Evolutionary conservation across 768 basidiomycete genomes (phyloP), one percentile per base, ranked within the genome.

Genomic region (Agaricus subrufescens): DNA sequence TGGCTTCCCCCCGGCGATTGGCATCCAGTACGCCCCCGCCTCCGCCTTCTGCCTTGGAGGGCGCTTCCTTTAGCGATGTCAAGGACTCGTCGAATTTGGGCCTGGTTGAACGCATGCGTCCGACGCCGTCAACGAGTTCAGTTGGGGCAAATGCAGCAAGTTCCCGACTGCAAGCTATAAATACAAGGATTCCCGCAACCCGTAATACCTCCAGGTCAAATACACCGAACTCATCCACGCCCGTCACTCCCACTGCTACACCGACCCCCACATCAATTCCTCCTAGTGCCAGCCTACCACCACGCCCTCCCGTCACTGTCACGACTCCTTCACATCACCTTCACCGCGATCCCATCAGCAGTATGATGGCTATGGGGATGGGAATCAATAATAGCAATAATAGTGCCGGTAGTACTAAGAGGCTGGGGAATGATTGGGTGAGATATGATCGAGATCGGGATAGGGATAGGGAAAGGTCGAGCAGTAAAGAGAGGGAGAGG

Each of bases 301-400:
- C 44, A 19, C 43, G 52, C 10, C 52, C 52, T 2, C 31, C 44
- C 5, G 43, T 45, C 7, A 31, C 42, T 19, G 30, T 53, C 25
- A 44, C 43, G 7, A 31, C 44, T 3, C 30, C 30, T 2, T 29
- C 26, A 3, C 40, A 44, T 44, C 40, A 30, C 10, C 42, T 31
- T 19, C 44, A 26, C 19, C 42, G 29, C 19, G 40, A 42, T 44
- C 40, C 42, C 34, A 4, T 38, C 4, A 46, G 52, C n/a, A 53
- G 52, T 50, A 38, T 53, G 31, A 46, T 53, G 52, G 52, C 42
- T 14, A 53, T 43, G 43, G 38, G 50, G 19, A 50, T 50, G 50
- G 50, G 34, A 34, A 34, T 34, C 5, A 34, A 11, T 11, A 34
- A 34, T 34, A 34, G 34, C 19, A 19, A 19, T 34, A 34, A 11